Conservation (phyloP, 2,329 filamentous ascomycete species). For the Penicillium hesseltinei region DNA sequence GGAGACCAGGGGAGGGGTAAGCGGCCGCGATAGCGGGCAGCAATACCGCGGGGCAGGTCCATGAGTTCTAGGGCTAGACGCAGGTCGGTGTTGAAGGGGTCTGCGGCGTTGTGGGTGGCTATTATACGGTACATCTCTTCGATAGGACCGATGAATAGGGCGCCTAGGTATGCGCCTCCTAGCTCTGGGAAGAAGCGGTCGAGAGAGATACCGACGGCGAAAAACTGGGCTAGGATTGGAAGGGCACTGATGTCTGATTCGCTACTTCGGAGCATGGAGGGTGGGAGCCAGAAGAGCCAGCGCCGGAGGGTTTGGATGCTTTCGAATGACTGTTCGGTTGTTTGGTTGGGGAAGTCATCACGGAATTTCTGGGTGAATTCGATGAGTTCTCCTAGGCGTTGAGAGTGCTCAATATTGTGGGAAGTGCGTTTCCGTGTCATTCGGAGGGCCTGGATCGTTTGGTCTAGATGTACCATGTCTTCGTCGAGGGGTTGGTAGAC, state of each 20-base stretch:
- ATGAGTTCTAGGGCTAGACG: constrained; percentile 66
- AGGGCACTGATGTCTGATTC: constrained; percentile 74
- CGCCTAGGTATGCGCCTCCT: constrained; percentile 82
- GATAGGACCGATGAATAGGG: constrained; percentile 73
- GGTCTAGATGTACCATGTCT: constrained; percentile 66
- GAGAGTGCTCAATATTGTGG: constrained; percentile 67
- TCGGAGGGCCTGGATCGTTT: constrained; percentile 62
- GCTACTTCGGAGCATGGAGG: constrained; percentile 75
- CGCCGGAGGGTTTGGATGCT: constrained; percentile 82
- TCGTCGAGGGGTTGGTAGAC: constrained; percentile 54
- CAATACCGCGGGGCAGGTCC: constrained; percentile 69
- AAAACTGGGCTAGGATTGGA: constrained; percentile 85
- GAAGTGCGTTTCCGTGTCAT: constrained; percentile 61
- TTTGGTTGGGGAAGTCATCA: constrained; percentile 66
- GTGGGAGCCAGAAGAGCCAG: constrained; percentile 95
- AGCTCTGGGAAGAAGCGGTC: constrained; percentile 91
- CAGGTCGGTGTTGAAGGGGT: constrained; percentile 56
- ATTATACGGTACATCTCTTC: constrained; percentile 82
- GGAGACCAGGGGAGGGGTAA: constrained; percentile 68
- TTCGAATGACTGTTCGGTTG: constrained; percentile 82
- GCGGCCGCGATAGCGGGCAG: constrained; percentile 65
- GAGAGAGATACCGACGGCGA: constrained; percentile 80
- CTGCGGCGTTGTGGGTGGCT: constrained; percentile 63
- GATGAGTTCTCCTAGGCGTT: constrained; percentile 66
- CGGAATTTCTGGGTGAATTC: constrained; percentile 71